These are phyloP conservation scores for Fusarium protoensiforme DNA, from an alignment of 2,329 filamentous ascomycete species.

Conservation along the genomic window DNA sequence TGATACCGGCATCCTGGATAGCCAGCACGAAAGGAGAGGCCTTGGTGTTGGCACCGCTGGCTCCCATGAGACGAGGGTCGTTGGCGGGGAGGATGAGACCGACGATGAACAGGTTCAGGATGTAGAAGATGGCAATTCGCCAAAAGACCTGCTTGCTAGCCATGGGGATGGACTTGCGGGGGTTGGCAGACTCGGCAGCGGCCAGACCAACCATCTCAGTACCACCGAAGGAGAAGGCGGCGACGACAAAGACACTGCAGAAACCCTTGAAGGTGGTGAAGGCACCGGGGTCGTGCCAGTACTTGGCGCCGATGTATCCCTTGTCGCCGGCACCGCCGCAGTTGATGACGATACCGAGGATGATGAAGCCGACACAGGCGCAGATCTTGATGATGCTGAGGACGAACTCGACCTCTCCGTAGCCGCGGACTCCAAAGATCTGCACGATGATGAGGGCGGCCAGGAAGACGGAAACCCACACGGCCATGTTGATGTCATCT, in stretches of 20 bases:
- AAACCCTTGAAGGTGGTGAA: constrained; percentile 86
- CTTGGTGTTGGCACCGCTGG: constrained; percentile 70
- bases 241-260: constrained; percentile 80
- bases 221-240: constrained; percentile 78
- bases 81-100: constrained; percentile 83
- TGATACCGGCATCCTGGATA: constrained; percentile 85
- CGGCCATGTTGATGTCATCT: constrained; percentile 69
- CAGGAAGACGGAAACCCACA: constrained; percentile 88
- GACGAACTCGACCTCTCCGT: constrained; percentile 89
- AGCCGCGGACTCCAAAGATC: constrained; percentile 86
- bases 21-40: constrained; percentile 95
- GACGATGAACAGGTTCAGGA: constrained; percentile 83
- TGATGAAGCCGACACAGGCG: constrained; percentile 69
- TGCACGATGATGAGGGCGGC: constrained; percentile 82
- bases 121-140: constrained; percentile 92
- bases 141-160: constrained; percentile 96
- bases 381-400: constrained; percentile 88
- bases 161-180: constrained; percentile 82
- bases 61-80: constrained; percentile 70
- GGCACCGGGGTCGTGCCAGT: constrained; percentile 83
- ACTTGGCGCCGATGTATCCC: constrained; percentile 82
- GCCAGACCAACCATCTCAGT: constrained; percentile 82
- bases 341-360: constrained; percentile 88
- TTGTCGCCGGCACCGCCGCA: constrained; percentile 79
- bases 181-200: constrained; percentile 80